Percentiles rank a stretch among this genome's conserved stretches.
Conservation (phyloP, 306 rosid species). For the Castanopsis chinensis region DNA sequence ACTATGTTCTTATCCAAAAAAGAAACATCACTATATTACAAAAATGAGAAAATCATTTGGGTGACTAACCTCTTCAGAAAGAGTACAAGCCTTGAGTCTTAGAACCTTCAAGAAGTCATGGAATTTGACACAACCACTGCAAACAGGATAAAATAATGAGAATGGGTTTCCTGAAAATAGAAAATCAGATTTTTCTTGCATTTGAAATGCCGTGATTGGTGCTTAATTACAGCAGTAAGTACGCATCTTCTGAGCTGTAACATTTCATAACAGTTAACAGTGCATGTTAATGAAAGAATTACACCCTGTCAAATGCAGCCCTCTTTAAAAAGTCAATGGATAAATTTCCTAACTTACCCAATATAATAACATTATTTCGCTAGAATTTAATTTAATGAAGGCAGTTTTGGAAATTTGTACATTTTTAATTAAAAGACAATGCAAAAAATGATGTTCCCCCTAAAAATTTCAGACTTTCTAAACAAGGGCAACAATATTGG, state of each 20-base stretch:
- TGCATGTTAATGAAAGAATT: too few species aligned
- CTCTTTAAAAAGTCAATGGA: too few species aligned
- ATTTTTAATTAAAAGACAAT: too few species aligned
- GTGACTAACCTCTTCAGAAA: conserved; percentile 72
- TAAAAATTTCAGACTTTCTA: too few species aligned
- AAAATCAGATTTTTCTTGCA: not conserved
- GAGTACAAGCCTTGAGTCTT: conserved; percentile 60
- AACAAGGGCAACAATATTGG: too few species aligned
- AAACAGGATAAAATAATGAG: conserved; percentile 19
- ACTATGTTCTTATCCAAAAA: not conserved
- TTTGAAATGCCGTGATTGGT: not conserved
- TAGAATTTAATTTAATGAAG: too few species aligned
- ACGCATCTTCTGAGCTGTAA: not conserved
- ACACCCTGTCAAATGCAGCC: too few species aligned
- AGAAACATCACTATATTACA: not conserved
- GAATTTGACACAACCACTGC: conserved; percentile 80
- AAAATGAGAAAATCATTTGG: not conserved
- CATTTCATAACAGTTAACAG: not conserved
- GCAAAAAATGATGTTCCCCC: too few species aligned
- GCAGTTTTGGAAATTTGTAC: too few species aligned
- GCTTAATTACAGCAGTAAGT: not conserved
- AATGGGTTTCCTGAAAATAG: not conserved
- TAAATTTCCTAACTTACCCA: too few species aligned
- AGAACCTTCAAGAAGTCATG: conserved; percentile 66
- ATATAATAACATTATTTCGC: too few species aligned